phyloP scores from a whole-genome alignment of 2,329 filamentous ascomycete species.

The Ophiostoma tasmaniense region DNA sequence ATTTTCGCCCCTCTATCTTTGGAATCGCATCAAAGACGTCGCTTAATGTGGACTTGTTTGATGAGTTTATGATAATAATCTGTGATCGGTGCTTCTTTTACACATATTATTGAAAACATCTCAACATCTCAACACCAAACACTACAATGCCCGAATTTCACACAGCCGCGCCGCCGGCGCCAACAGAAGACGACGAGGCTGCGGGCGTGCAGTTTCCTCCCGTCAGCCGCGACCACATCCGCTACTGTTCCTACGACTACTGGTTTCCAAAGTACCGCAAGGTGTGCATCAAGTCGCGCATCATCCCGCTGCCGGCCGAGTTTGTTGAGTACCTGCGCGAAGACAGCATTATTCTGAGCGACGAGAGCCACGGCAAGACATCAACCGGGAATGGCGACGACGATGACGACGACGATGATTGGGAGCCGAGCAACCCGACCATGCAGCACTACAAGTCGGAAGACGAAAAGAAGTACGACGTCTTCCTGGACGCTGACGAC shows the following conservation, averaged over 20 bases:
- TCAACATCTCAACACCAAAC: neutral
- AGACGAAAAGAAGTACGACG: conserved; percentile 31
- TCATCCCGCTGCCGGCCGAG: conserved; percentile 64
- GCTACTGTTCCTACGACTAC: conserved; percentile 87
- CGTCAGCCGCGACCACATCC: conserved; percentile 74
- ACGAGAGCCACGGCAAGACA: conserved; percentile 43
- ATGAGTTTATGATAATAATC: neutral
- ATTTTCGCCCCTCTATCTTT: conserved; percentile 13
- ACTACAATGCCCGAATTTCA: conserved; percentile 27
- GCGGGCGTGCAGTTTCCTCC: conserved; percentile 62
- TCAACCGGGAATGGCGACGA: conserved; percentile 33
- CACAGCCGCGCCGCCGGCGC: conserved; percentile 11
- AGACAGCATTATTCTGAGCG: conserved; percentile 83
- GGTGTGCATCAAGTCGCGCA: conserved; percentile 74
- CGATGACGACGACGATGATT: conserved; percentile 50
- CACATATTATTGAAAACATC: neutral
- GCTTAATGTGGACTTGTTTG: neutral
- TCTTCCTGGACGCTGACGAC: conserved; percentile 26
- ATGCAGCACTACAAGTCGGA: conserved; percentile 30
- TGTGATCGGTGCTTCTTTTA: too few relatives aligned
- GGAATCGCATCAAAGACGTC: neutral
- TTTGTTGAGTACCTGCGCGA: conserved; percentile 84
- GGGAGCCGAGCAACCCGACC: conserved; percentile 34
- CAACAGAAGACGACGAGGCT: conserved; percentile 5
- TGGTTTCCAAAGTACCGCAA: conserved; percentile 78